Percentiles rank a stretch among this genome's conserved stretches.
Evolutionary conservation across 495 filamentous ascomycete genomes (phyloP).

Genomic region (Tuber calosporum): DNA sequence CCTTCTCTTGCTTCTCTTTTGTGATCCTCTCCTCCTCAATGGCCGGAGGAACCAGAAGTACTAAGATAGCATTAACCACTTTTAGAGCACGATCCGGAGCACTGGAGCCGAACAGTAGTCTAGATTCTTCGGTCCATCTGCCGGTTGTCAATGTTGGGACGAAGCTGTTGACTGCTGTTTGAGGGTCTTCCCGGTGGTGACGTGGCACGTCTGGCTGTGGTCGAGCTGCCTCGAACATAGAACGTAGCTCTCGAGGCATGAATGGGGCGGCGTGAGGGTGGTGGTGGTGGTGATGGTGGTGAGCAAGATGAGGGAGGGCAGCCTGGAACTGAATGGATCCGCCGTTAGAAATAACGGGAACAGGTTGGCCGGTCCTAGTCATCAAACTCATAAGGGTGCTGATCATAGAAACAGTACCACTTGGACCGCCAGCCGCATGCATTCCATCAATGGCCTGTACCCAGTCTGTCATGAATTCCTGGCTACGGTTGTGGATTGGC

Average conservation of each 20-base stretch:
- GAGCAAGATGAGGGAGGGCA: slow-evolving; percentile 43
- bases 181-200: slow-evolving; percentile 39
- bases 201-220: slow-evolving; percentile 43
- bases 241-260: slow-evolving; percentile 52
- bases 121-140: slow-evolving; percentile 87
- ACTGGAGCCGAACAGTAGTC: slow-evolving; percentile 66
- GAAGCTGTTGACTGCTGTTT: slow-evolving; percentile 48
- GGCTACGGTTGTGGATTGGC: slow-evolving; percentile 33
- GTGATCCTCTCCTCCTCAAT: slow-evolving; percentile 64
- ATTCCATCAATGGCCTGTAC: slow-evolving; percentile 52
- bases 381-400: slow-evolving; percentile 54
- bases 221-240: slow-evolving; percentile 52
- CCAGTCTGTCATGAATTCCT: slow-evolving; percentile 50
- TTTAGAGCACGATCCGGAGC: slow-evolving; percentile 65
- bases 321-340: slow-evolving; percentile 52
- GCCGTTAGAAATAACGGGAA: slow-evolving; percentile 46
- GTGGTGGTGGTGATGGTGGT: slow-evolving; percentile 34
- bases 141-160: slow-evolving; percentile 57
- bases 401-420: slow-evolving; percentile 49
- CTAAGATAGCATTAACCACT: slow-evolving; percentile 64
- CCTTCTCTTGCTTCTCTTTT: slow-evolving; percentile 53
- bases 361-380: slow-evolving; percentile 44
- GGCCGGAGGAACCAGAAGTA: slow-evolving; percentile 71
- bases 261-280: slow-evolving; percentile 40
- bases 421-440: slow-evolving; percentile 46